Evolutionary conservation across 495 filamentous ascomycete genomes (phyloP), one percentile per base, ranked within the genome.

Genomic region (Haplographium delicatum): DNA sequence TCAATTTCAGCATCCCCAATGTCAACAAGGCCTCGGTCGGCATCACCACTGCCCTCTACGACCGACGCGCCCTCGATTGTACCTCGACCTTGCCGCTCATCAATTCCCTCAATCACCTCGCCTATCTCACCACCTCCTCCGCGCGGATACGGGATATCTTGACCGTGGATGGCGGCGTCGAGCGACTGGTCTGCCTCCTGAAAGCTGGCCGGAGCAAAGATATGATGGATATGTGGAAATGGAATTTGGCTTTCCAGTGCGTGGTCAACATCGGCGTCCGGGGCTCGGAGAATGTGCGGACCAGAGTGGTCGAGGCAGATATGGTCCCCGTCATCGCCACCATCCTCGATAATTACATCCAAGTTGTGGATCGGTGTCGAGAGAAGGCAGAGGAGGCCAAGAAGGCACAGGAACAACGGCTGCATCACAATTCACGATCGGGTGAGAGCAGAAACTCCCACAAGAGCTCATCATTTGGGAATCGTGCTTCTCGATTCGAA

Each of bases 161-260:
- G 43, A 96, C 90, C 28, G 88, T 98, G 67, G 93, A 98, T 85
- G 93, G 93, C 66, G 93, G 93, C 40, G 88, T 97, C 61, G 93
- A 98, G 75, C 69, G 91, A 55, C 71, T 98, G 55, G 89, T 98
- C 64, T 95, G 88, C 77, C 96, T 98, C 64, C 80, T 98, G 62
- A 98, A 98, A 70, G 86, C 93, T 66, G 93, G 93, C 54, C 78
- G 90, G 65, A 95, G 88, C 63, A 89, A 89, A 72, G 90, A 97
- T 66, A 81, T 96, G 83, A 96, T 96, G 91, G 91, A 95, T 63
- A 94, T 94, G 86, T 98, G 93, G 94, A 97, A 97, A 72, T 98
- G 93, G 93, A 98, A 96, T 62, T 76, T 98, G 44, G 93, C 93
- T 35, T 96, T 98, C 62, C 93, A 97, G 63, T 97, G 94, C 65